A percentile compares a stretch with the other conserved stretches of the same genome.
Evolutionary conservation across 2,329 filamentous ascomycete species (phyloP).

Genomic region (Bisporella sp.): DNA sequence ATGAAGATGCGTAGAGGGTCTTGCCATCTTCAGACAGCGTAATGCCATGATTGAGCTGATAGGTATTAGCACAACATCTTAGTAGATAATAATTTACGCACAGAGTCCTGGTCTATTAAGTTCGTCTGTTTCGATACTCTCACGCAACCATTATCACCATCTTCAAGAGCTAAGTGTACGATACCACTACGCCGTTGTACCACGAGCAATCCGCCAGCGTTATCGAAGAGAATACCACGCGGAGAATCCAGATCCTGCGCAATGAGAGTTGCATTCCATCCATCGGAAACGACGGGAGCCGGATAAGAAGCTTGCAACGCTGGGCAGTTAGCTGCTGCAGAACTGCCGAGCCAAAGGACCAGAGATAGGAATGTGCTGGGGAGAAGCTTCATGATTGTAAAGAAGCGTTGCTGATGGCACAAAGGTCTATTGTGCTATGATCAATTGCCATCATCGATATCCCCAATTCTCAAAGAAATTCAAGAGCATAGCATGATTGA

Average conservation of each 20-base stretch:
- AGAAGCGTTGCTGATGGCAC: too few relatives aligned
- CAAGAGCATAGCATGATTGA: too few relatives aligned
- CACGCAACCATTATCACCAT: constrained; percentile 17
- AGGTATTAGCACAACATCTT: constrained; percentile 1
- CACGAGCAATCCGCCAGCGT: constrained; percentile 24
- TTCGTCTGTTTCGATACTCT: constrained; percentile 15
- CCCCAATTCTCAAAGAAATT: too few relatives aligned
- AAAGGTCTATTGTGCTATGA: too few relatives aligned
- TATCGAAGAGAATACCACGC: constrained; percentile 26
- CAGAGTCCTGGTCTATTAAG: constrained; percentile 13
- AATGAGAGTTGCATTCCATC: constrained; percentile 24
- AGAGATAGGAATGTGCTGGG: too few relatives aligned
- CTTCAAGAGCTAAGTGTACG: constrained; percentile 18
- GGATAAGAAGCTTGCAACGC: constrained; percentile 10
- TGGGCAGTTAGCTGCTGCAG: background rate
- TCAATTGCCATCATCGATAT: too few relatives aligned
- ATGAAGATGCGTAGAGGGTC: constrained; percentile 50
- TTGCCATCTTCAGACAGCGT: constrained; percentile 45
- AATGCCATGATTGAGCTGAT: constrained; percentile 48
- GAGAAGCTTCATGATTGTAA: background rate
- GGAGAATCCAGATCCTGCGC: constrained; percentile 18
- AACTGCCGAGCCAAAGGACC: background rate
- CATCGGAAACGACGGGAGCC: constrained; percentile 16
- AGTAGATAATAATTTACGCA: background rate
- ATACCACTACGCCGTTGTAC: constrained; percentile 23